phyloP scores from a whole-genome alignment of 495 filamentous ascomycete species.

The Viridothelium virens region DNA sequence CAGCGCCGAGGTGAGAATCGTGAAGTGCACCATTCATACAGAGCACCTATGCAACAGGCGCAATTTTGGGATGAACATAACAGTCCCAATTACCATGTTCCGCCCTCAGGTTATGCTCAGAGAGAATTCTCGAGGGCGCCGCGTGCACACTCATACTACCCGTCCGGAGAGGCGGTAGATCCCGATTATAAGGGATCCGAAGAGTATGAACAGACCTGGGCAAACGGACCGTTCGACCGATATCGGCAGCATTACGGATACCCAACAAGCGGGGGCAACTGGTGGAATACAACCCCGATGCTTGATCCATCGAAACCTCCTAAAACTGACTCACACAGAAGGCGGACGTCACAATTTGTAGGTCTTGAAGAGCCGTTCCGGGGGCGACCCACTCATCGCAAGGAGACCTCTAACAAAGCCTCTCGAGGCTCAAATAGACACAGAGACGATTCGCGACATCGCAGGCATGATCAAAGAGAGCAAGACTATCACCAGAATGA shows the following conservation, averaged over 20 bases:
- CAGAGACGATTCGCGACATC: background rate
- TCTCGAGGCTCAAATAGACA: background rate
- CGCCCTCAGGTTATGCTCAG: background rate
- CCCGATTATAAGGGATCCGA: background rate
- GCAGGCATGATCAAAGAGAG: background rate
- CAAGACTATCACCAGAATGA: background rate
- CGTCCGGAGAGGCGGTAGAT: background rate
- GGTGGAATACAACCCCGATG: background rate
- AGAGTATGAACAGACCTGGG: background rate
- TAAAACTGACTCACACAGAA: background rate
- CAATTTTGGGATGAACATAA: background rate
- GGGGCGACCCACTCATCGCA: background rate
- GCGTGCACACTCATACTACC: background rate
- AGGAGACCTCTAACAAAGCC: background rate
- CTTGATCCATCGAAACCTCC: background rate
- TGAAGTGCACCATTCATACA: background rate
- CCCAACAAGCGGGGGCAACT: background rate
- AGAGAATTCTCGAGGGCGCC: background rate
- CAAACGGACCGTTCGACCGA: background rate
- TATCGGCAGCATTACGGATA: background rate
- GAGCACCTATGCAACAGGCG: background rate
- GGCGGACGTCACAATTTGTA: background rate
- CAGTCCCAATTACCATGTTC: background rate
- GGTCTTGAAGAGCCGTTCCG: background rate
- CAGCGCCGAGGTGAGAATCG: background rate